Percentiles rank a stretch among this genome's conserved stretches.
Conservation (phyloP, 768 basidiomycete species). For the Pleurotus pulmonarius region DNA sequence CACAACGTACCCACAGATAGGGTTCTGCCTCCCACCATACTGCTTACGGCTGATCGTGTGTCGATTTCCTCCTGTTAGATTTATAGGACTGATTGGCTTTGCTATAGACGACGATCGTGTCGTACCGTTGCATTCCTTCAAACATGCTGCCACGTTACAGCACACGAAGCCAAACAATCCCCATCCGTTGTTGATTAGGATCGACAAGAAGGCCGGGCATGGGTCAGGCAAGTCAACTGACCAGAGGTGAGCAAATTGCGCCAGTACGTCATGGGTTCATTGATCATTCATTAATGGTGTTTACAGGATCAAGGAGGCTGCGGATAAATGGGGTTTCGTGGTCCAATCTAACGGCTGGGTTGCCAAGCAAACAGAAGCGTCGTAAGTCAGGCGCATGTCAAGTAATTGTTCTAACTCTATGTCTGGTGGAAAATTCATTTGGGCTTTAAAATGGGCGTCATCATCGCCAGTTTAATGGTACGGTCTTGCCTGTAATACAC, state of each 20-base stretch:
- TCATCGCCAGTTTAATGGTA: neutral
- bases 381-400: constrained; percentile 17
- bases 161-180: constrained; percentile 60
- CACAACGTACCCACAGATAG: constrained; percentile 70
- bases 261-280: neutral
- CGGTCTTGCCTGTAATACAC: no score
- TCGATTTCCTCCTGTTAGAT: neutral
- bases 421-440: constrained; percentile 2
- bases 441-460: neutral
- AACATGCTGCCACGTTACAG: constrained; percentile 76
- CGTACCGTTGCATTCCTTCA: constrained; percentile 85
- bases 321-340: constrained; percentile 77
- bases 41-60: constrained; percentile 82
- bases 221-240: constrained; percentile 78
- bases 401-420: no score
- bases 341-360: constrained; percentile 54
- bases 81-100: neutral
- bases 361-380: constrained; percentile 27
- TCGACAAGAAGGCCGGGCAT: constrained; percentile 79
- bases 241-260: constrained; percentile 40
- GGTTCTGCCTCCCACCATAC: constrained; percentile 62
- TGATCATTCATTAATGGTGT: neutral
- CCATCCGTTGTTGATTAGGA: constrained; percentile 69
- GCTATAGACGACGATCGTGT: constrained; percentile 76
- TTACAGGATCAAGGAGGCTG: constrained; percentile 67